Evolutionary conservation across 768 basidiomycete genomes (phyloP).

Genomic region (Tephrocybe sp.): DNA sequence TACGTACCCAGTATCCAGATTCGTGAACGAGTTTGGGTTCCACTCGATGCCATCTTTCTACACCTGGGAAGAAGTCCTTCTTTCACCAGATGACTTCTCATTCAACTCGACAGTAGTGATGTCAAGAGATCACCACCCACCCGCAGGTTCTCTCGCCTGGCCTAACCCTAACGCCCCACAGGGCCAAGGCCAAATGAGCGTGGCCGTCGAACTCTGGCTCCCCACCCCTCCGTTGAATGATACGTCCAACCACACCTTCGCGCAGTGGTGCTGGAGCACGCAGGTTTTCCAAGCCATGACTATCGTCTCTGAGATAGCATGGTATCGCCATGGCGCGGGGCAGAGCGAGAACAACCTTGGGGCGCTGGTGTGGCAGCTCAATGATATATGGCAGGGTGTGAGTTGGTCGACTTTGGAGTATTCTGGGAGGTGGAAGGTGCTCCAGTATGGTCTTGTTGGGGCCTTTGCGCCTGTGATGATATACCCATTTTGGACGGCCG

Average conservation of each 20-base stretch:
- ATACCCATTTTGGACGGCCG: slow-evolving; percentile 57
- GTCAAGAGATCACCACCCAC: slow-evolving; percentile 57
- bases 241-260: slow-evolving; percentile 58
- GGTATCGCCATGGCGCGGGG: slow-evolving; percentile 61
- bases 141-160: slow-evolving; percentile 50
- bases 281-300: slow-evolving; percentile 62
- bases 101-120: slow-evolving; percentile 60
- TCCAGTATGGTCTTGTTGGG: slow-evolving; percentile 49
- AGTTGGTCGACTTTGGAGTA: slow-evolving; percentile 59
- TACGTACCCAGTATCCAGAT: slow-evolving; percentile 51
- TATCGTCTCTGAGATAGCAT: slow-evolving; percentile 59
- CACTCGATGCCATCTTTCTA: slow-evolving; percentile 67
- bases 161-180: slow-evolving; percentile 55
- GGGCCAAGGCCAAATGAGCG: slow-evolving; percentile 54
- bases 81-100: slow-evolving; percentile 48
- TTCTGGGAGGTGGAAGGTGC: slow-evolving; percentile 60
- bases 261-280: slow-evolving; percentile 65
- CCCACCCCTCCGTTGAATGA: slow-evolving; percentile 49
- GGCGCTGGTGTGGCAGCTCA: slow-evolving; percentile 58
- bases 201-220: slow-evolving; percentile 54
- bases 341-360: slow-evolving; percentile 59
- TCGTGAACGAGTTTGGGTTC: slow-evolving; percentile 65
- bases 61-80: slow-evolving; percentile 57
- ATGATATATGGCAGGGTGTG: slow-evolving; percentile 61
- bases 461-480: slow-evolving; percentile 48